Percentiles rank a stretch among this genome's conserved stretches.
phyloP scores from a whole-genome alignment of 805 yeast species.

The Lachancea thermotolerans region DNA sequence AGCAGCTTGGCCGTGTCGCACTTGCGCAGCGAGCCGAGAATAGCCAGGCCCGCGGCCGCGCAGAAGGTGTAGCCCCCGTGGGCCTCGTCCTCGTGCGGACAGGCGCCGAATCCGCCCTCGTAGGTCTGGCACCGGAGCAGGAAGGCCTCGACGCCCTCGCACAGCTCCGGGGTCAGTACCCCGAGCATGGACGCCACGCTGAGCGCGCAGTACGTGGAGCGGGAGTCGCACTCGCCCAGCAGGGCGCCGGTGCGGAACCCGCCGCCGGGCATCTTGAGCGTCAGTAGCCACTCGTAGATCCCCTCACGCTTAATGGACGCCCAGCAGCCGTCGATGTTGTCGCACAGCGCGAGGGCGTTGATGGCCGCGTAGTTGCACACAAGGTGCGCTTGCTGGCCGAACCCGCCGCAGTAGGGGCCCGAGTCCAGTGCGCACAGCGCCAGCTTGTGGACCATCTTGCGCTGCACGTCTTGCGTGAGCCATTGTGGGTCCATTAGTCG shows the following conservation, averaged over 20 bases:
- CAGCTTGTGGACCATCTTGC: constrained; percentile 28
- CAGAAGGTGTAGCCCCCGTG: constrained; percentile 98
- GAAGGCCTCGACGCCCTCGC: constrained; percentile 51
- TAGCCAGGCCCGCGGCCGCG: constrained; percentile 60
- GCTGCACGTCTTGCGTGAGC: constrained; percentile 23
- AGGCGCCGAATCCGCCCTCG: constrained; percentile 94
- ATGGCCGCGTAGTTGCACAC: constrained; percentile 82
- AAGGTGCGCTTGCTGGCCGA: constrained; percentile 71
- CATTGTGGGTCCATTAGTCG: constrained; percentile 34
- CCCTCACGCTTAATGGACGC: constrained; percentile 37
- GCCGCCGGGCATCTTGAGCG: constrained; percentile 61
- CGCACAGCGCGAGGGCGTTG: constrained; percentile 50
- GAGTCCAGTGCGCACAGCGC: constrained; percentile 25
- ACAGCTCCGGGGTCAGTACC: constrained; percentile 55
- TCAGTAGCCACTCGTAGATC: constrained; percentile 58
- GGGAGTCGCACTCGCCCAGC: constrained; percentile 74
- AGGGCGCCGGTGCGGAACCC: constrained; percentile 43
- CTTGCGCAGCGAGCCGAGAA: constrained; percentile 37
- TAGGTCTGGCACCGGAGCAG: constrained; percentile 69
- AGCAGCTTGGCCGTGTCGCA: constrained; percentile 45
- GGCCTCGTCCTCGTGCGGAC: constrained; percentile 72
- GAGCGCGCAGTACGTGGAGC: constrained; percentile 86
- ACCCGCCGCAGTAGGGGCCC: constrained; percentile 86
- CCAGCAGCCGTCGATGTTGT: constrained; percentile 38
- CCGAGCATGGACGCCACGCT: constrained; percentile 60